Conservation (phyloP, 108 stramenopile genomes). For the Pseudonitzschia delicatissima region DNA sequence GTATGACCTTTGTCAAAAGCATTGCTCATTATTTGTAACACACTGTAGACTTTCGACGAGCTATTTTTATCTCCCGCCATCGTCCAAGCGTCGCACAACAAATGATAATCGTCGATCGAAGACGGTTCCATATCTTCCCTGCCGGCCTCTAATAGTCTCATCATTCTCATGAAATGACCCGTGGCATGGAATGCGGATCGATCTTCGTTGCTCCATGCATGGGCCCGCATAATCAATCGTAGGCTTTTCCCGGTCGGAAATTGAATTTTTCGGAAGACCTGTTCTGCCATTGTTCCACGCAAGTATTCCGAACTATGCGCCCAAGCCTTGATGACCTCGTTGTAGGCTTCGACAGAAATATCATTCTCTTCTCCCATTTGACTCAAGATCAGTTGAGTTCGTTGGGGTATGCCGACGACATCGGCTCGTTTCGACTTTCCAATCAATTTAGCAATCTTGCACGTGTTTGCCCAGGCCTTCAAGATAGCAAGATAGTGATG, state of each 20-base stretch:
- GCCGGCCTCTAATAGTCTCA: slow-evolving; percentile 46
- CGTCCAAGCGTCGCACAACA: slow-evolving; percentile 72
- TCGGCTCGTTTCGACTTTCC: not conserved
- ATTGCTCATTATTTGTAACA: slow-evolving; percentile 56
- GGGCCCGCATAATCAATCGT: slow-evolving; percentile 60
- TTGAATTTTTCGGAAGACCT: slow-evolving; percentile 30
- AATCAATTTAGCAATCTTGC: slow-evolving; percentile 12
- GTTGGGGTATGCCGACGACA: slow-evolving; percentile 45
- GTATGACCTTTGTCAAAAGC: slow-evolving; percentile 40
- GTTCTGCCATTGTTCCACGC: slow-evolving; percentile 41
- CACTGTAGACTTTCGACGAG: slow-evolving; percentile 50
- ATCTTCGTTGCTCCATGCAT: slow-evolving; percentile 45
- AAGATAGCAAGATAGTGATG: slow-evolving; percentile 23
- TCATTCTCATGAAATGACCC: slow-evolving; percentile 71
- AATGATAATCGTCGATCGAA: slow-evolving; percentile 69
- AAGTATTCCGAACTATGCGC: slow-evolving; percentile 52
- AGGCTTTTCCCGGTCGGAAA: slow-evolving; percentile 33
- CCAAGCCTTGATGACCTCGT: slow-evolving; percentile 47
- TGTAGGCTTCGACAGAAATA: slow-evolving; percentile 20
- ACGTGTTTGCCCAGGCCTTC: slow-evolving; percentile 28
- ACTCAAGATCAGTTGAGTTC: slow-evolving; percentile 42
- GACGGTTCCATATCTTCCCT: slow-evolving; percentile 62
- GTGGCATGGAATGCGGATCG: slow-evolving; percentile 66
- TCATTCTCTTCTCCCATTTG: slow-evolving; percentile 10
- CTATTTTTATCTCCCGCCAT: slow-evolving; percentile 66